A percentile compares a stretch with the other conserved stretches of the same genome.
Conservation (phyloP, 2,329 filamentous ascomycete species). For the Fusarium sp. region DNA sequence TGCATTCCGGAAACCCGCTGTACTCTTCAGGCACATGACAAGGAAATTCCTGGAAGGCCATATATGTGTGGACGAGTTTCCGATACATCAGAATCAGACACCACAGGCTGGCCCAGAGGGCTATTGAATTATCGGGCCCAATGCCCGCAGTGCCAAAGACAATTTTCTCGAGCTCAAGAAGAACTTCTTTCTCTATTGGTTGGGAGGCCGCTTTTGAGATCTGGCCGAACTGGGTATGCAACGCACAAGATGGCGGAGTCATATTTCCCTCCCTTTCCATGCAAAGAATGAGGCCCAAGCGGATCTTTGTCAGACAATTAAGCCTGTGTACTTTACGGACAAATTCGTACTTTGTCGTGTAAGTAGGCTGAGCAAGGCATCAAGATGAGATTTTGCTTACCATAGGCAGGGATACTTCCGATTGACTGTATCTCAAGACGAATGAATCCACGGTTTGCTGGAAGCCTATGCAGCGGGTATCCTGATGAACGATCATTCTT, state of each 20-base stretch:
- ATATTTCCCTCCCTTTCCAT: constrained; percentile 38
- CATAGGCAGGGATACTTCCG: constrained; percentile 36
- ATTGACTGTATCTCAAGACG: constrained; percentile 42
- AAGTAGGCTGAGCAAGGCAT: background rate
- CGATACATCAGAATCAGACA: constrained; percentile 45
- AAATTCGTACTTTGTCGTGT: constrained; percentile 32
- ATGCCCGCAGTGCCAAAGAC: constrained; percentile 42
- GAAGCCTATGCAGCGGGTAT: constrained; percentile 41
- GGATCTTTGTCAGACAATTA: constrained; percentile 43
- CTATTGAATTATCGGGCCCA: constrained; percentile 39
- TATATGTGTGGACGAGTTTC: constrained; percentile 44
- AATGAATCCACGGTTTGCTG: constrained; percentile 45
- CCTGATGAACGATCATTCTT: constrained; percentile 37
- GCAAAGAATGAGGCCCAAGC: constrained; percentile 41
- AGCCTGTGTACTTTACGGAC: constrained; percentile 43
- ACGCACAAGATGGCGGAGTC: constrained; percentile 42
- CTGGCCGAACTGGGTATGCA: constrained; percentile 45
- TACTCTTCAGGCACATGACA: constrained; percentile 46
- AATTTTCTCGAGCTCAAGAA: constrained; percentile 39
- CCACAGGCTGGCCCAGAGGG: constrained; percentile 44
- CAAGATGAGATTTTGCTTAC: constrained; percentile 15
- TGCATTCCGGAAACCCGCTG: constrained; percentile 44
- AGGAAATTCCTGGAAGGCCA: constrained; percentile 44
- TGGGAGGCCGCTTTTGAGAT: constrained; percentile 44
- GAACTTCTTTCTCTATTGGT: constrained; percentile 42